Evolutionary conservation across 2,329 filamentous ascomycete species (phyloP).

Genomic region (Myriosclerotinia duriaeana): DNA sequence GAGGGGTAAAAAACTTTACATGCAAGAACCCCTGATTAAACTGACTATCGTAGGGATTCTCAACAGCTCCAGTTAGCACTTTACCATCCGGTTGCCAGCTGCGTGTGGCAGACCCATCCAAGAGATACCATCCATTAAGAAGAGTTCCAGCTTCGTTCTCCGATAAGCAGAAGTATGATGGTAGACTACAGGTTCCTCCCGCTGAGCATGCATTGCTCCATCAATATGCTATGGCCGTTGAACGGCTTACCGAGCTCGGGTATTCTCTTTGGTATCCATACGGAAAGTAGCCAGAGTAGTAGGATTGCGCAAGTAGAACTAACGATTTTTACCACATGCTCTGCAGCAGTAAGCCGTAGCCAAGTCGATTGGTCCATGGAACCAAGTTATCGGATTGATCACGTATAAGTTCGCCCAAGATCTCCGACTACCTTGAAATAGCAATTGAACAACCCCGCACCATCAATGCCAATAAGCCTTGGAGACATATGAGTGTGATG

Average conservation of each 20-base stretch:
- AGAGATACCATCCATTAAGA: not conserved
- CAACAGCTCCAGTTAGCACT: not conserved
- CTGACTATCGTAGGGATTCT: not conserved
- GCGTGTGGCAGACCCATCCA: not conserved
- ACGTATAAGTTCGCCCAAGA: not conserved
- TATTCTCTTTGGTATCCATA: not conserved
- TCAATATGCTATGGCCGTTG: not conserved
- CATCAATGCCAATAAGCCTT: not conserved
- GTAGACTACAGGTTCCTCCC: conserved; percentile 8
- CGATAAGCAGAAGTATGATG: too few relatives aligned
- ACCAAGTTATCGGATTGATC: not conserved
- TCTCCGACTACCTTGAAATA: not conserved
- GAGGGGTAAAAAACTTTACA: not conserved
- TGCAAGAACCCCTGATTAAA: not conserved
- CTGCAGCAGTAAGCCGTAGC: not conserved
- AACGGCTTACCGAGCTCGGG: not conserved
- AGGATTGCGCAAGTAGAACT: not conserved
- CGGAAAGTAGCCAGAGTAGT: not conserved
- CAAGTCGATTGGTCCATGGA: not conserved
- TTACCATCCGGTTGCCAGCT: not conserved
- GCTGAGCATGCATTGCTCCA: not conserved
- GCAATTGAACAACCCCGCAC: not conserved
- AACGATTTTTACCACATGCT: not conserved
- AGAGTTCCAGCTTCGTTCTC: not conserved
- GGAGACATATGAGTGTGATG: not conserved